These are phyloP conservation scores for Fistulinella cinereoalba DNA, from an alignment of 1,284 basidiomycete species.

Conservation along the genomic window DNA sequence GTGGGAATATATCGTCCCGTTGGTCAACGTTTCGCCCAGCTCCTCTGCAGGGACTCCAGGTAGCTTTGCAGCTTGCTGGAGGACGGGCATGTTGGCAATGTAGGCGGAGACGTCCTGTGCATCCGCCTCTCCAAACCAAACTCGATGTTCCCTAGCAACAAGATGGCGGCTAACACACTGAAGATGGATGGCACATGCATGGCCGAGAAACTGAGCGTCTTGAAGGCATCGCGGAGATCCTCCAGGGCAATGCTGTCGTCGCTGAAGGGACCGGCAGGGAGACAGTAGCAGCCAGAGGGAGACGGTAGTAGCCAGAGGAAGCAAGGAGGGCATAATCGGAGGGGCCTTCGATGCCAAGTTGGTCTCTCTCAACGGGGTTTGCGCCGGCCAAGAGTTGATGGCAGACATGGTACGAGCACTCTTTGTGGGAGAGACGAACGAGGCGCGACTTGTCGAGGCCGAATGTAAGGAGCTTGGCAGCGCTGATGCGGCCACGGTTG, in stretches of 20 bases:
- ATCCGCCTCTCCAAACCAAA: conserved; percentile 78
- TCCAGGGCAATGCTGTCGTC: conserved; percentile 84
- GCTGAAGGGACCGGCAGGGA: conserved; percentile 83
- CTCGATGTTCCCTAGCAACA: conserved; percentile 80
- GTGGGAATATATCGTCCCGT: conserved; percentile 80
- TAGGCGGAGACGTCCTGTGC: conserved; percentile 69
- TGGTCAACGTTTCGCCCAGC: conserved; percentile 73
- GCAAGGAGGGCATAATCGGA: conserved; percentile 83
- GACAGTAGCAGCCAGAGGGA: conserved; percentile 84
- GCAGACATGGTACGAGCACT: conserved; percentile 93
- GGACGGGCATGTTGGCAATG: conserved; percentile 60
- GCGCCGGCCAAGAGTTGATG: conserved; percentile 92
- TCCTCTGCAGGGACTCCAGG: conserved; percentile 78
- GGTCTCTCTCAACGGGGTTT: conserved; percentile 73
- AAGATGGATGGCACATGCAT: conserved; percentile 84
- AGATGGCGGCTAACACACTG: conserved; percentile 75
- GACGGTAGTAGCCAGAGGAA: conserved; percentile 76
- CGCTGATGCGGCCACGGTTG: conserved; percentile 68
- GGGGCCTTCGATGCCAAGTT: conserved; percentile 74
- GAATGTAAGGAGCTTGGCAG: conserved; percentile 81
- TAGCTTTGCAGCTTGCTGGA: conserved; percentile 70
- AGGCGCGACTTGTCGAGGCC: conserved; percentile 88
- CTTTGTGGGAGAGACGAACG: conserved; percentile 71
- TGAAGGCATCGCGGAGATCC: conserved; percentile 78
- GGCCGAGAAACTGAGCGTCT: conserved; percentile 83